Conservation (phyloP, 768 basidiomycete genomes). For the Suillus paluster region DNA sequence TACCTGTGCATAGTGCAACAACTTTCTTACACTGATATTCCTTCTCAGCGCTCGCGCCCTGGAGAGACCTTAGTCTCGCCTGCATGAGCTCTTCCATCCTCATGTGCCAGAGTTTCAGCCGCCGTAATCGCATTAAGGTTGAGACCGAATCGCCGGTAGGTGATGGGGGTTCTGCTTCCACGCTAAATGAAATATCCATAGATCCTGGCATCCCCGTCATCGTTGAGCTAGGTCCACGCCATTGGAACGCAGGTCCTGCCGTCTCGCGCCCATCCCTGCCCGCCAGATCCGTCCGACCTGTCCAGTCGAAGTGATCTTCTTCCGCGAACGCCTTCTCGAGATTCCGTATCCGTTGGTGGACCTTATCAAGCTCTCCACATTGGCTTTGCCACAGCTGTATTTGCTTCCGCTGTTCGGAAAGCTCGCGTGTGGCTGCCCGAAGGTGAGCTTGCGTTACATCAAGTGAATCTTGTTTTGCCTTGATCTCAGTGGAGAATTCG, state of each 20-base stretch:
- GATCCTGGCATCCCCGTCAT: conserved; percentile 67
- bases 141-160: conserved; percentile 61
- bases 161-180: conserved; percentile 76
- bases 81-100: conserved; percentile 78
- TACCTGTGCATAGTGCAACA: conserved; percentile 85
- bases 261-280: conserved; percentile 42
- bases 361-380: conserved; percentile 79
- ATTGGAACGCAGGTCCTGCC: conserved; percentile 64
- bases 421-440: conserved; percentile 85
- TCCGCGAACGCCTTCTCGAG: conserved; percentile 77
- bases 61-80: conserved; percentile 66
- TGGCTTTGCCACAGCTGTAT: conserved; percentile 75
- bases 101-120: conserved; percentile 84
- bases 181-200: conserved; percentile 62
- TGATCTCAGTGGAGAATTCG: conserved; percentile 85
- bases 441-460: conserved; percentile 87
- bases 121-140: conserved; percentile 69
- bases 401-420: conserved; percentile 89
- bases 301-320: conserved; percentile 89
- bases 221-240: conserved; percentile 68
- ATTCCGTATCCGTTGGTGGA: conserved; percentile 81
- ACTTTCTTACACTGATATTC: conserved; percentile 93
- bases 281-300: conserved; percentile 64
- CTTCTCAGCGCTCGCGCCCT: conserved; percentile 85
- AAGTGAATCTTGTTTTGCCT: conserved; percentile 84